Evolutionary conservation across 371 early-diverging fungal species (phyloP).

Genomic region (Mortierella sp.): DNA sequence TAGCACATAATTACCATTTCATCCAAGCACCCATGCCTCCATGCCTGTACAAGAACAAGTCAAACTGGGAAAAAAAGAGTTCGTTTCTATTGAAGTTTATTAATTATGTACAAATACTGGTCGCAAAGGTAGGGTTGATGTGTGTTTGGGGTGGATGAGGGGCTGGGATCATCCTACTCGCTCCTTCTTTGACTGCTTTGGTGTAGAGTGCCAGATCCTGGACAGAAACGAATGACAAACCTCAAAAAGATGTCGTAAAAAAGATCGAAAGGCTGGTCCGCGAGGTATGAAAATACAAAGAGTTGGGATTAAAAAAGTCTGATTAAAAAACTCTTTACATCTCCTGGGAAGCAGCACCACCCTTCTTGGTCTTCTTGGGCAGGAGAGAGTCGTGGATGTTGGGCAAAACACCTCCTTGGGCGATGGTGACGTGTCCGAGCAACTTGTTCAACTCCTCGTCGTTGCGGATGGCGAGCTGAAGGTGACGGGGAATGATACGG

Average conservation of each 20-base stretch:
- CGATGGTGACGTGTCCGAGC: conserved; percentile 89
- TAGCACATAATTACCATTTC: too few species aligned
- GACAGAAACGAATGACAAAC: neutral
- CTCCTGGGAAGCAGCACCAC: conserved; percentile 59
- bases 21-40: too few species aligned
- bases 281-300: conserved; percentile 17
- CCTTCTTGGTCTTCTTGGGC: conserved; percentile 74
- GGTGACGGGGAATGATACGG: conserved; percentile 92
- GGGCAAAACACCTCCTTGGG: conserved; percentile 91
- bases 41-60: too few species aligned
- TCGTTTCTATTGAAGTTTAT: conserved; percentile 19
- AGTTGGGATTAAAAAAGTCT: neutral
- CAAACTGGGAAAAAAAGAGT: neutral
- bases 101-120: conserved; percentile 38
- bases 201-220: neutral
- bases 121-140: conserved; percentile 5
- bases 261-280: neutral
- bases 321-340: conserved; percentile 34
- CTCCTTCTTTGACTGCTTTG: neutral
- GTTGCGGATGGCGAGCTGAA: conserved; percentile 94
- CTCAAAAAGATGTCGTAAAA: neutral
- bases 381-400: conserved; percentile 79
- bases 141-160: neutral
- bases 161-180: neutral
- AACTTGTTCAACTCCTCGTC: conserved; percentile 97